Evolutionary conservation across 2,329 filamentous ascomycete genomes (phyloP).

Genomic region (Cordyceps javanica): DNA sequence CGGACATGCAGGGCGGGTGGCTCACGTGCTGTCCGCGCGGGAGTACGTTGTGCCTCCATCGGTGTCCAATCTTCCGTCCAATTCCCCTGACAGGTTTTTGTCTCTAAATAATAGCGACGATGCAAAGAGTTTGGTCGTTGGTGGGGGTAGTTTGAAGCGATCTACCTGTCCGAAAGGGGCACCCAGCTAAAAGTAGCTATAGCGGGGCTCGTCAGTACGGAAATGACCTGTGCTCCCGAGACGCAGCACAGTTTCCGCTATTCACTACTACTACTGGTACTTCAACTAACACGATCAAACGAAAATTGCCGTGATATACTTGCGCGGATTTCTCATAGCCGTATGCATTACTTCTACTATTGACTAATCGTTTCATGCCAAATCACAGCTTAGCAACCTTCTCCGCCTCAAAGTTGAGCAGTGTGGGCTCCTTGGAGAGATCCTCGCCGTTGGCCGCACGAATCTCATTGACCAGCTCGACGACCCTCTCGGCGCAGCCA

Average conservation of each 20-base stretch:
- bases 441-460: slow-evolving; percentile 23
- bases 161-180: slow-evolving; percentile 11
- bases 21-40: slow-evolving; percentile 6
- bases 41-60: slow-evolving; percentile 9
- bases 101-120: neutral
- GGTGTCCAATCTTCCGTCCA: neutral
- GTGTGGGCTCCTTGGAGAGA: slow-evolving; percentile 23
- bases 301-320: too few relatives aligned
- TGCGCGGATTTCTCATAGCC: too few relatives aligned
- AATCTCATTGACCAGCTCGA: slow-evolving; percentile 62
- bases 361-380: too few relatives aligned
- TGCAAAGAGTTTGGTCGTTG: neutral
- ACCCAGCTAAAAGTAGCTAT: neutral
- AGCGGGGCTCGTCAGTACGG: neutral
- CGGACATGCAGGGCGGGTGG: slow-evolving; percentile 21
- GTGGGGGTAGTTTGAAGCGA: slow-evolving; percentile 5
- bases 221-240: too few relatives aligned
- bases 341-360: too few relatives aligned
- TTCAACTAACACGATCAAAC: too few relatives aligned
- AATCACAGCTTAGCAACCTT: slow-evolving; percentile 4
- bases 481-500: slow-evolving; percentile 62
- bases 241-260: too few relatives aligned
- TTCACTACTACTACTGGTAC: too few relatives aligned
- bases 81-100: too few relatives aligned
- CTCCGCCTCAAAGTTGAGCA: slow-evolving; percentile 19